Conservation (phyloP, 768 basidiomycete species). For the Russula foetens region DNA sequence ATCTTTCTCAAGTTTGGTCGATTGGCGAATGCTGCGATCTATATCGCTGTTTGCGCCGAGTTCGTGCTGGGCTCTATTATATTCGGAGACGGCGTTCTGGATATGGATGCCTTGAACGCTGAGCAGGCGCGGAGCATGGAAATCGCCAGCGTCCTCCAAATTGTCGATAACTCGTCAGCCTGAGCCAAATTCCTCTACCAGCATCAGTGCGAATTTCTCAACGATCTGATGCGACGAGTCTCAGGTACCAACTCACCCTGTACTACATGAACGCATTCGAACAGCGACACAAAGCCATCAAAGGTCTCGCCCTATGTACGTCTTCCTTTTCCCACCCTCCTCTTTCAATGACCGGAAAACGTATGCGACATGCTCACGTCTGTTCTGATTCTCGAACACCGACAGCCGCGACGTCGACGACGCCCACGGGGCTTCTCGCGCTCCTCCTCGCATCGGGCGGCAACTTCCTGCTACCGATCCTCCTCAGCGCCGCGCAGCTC, state of each 20-base stretch:
- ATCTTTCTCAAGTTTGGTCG: slow-evolving; percentile 13
- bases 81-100: slow-evolving; percentile 5
- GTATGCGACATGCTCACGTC: no score
- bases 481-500: slow-evolving; percentile 14
- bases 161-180: slow-evolving; percentile 12
- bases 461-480: slow-evolving; percentile 10
- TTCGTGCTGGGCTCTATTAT: slow-evolving; percentile 10
- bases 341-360: no score
- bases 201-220: not conserved
- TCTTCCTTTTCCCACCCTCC: not conserved
- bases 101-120: slow-evolving; percentile 7
- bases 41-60: slow-evolving; percentile 9
- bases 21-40: slow-evolving; percentile 9
- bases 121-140: slow-evolving; percentile 13
- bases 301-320: not conserved
- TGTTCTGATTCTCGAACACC: no score
- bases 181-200: not conserved
- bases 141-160: slow-evolving; percentile 9
- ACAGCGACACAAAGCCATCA: not conserved
- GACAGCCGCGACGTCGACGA: slow-evolving; percentile 6
- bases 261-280: slow-evolving; percentile 13
- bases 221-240: not conserved
- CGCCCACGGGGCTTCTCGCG: not conserved
- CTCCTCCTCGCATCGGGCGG: slow-evolving; percentile 9
- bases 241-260: slow-evolving; percentile 11